These are phyloP conservation scores for Rhizopogon salebrosus DNA, from an alignment of 768 basidiomycete genomes.

Conservation along the genomic window DNA sequence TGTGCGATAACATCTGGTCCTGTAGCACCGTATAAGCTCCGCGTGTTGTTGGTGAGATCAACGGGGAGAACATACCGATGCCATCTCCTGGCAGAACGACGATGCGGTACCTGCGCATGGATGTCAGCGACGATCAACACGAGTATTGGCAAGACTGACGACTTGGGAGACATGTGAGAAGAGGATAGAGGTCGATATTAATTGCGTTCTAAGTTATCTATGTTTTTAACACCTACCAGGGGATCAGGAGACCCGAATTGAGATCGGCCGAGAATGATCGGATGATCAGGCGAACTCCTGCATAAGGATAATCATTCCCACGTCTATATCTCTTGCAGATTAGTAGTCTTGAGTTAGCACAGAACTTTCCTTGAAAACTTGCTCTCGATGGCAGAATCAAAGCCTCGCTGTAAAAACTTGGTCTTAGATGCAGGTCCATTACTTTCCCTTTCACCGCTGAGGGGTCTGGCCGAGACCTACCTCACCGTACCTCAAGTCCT, in stretches of 20 bases:
- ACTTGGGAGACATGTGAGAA: constrained; percentile 36
- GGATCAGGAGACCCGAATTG: neutral
- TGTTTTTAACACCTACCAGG: neutral
- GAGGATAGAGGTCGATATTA: neutral
- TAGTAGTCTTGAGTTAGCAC: neutral
- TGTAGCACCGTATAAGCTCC: constrained; percentile 18
- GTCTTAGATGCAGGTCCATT: constrained; percentile 94
- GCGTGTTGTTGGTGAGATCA: neutral
- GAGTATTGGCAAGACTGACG: constrained; percentile 28
- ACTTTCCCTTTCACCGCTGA: constrained; percentile 80
- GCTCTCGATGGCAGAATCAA: constrained; percentile 20
- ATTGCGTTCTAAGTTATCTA: neutral
- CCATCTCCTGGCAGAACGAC: constrained; percentile 94
- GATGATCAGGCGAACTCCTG: neutral
- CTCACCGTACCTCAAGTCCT: constrained; percentile 89
- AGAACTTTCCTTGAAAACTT: constrained; percentile 1
- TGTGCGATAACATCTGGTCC: constrained; percentile 90
- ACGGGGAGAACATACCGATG: constrained; percentile 59
- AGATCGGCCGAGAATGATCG: constrained; percentile 5
- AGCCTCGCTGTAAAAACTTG: constrained; percentile 63
- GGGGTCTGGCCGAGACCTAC: constrained; percentile 84
- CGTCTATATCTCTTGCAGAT: neutral
- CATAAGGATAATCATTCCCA: constrained; percentile 5
- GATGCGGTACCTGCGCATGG: constrained; percentile 65
- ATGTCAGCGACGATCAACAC: constrained; percentile 4